A percentile compares a stretch with the other conserved stretches of the same genome.
These are phyloP conservation scores for Agroathelia rolfsii DNA, from an alignment of 1,284 basidiomycete species.

Conservation along the genomic window DNA sequence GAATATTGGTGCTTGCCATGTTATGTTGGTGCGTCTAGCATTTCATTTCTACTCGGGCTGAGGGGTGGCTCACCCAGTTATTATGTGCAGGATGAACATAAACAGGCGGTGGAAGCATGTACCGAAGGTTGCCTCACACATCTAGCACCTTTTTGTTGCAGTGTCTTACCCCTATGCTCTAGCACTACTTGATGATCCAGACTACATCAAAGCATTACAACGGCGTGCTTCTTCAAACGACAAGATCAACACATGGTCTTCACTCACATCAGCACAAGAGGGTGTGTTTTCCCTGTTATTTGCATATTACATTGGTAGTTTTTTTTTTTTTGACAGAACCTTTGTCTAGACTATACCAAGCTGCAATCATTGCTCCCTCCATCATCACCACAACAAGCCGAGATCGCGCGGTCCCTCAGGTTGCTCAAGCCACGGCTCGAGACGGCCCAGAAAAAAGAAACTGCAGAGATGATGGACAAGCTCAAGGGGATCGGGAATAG, in stretches of 20 bases:
- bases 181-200: constrained; percentile 82
- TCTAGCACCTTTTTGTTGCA: constrained; percentile 4
- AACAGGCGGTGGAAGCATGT: constrained; percentile 68
- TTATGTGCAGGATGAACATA: constrained; percentile 52
- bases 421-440: constrained; percentile 59
- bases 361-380: constrained; percentile 56
- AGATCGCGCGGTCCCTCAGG: constrained; percentile 40
- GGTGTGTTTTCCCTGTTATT: constrained; percentile 39
- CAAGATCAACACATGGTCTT: constrained; percentile 71
- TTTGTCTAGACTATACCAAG: constrained; percentile 62
- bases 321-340: constrained; percentile 9
- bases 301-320: constrained; percentile 1
- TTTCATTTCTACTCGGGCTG: background rate
- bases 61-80: background rate
- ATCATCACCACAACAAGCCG: constrained; percentile 39
- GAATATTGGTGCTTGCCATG: constrained; percentile 74
- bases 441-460: constrained; percentile 78
- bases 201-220: constrained; percentile 83
- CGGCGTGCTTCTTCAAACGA: constrained; percentile 83
- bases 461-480: constrained; percentile 87
- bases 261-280: constrained; percentile 74
- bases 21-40: constrained; percentile 56
- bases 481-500: constrained; percentile 89
- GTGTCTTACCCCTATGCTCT: constrained; percentile 8
- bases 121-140: constrained; percentile 44